A percentile compares a stretch with the other conserved stretches of the same genome.
Evolutionary conservation across 1,284 basidiomycete species (phyloP).

Genomic region (Flammula alnicola): DNA sequence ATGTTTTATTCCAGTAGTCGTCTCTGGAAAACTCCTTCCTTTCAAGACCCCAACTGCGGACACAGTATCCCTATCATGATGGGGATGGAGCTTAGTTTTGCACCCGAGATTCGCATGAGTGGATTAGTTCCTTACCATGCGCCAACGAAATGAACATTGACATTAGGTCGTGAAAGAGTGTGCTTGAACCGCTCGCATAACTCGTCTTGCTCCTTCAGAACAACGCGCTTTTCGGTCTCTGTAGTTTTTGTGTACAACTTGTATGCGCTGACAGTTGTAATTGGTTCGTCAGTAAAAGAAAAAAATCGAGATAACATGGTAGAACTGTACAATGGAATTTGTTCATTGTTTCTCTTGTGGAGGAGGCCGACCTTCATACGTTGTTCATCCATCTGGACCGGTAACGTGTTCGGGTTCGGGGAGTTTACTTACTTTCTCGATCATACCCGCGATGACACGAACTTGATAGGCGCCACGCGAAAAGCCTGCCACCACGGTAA

Average conservation of each 20-base stretch:
- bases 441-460: constrained; percentile 21
- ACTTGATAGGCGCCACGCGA: constrained; percentile 25
- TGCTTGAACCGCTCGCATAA: constrained; percentile 7
- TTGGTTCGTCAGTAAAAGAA: not conserved
- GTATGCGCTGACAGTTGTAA: constrained; percentile 9
- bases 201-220: not conserved
- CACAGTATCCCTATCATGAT: constrained; percentile 11
- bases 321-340: constrained; percentile 20
- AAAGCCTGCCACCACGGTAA: constrained; percentile 23
- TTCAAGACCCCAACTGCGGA: constrained; percentile 7
- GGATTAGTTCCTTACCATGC: constrained; percentile 4
- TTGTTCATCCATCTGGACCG: too few species aligned
- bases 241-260: constrained; percentile 6
- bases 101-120: not conserved
- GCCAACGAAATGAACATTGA: constrained; percentile 12
- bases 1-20: constrained; percentile 20
- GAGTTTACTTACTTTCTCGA: constrained; percentile 6
- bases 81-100: too few species aligned
- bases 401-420: too few species aligned
- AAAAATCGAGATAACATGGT: not conserved
- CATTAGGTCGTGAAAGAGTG: constrained; percentile 2
- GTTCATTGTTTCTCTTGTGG: constrained; percentile 14
- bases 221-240: not conserved
- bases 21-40: constrained; percentile 1
- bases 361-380: constrained; percentile 16